Conservation (phyloP, 345 rosid genomes). For the Citrus inodora region DNA sequence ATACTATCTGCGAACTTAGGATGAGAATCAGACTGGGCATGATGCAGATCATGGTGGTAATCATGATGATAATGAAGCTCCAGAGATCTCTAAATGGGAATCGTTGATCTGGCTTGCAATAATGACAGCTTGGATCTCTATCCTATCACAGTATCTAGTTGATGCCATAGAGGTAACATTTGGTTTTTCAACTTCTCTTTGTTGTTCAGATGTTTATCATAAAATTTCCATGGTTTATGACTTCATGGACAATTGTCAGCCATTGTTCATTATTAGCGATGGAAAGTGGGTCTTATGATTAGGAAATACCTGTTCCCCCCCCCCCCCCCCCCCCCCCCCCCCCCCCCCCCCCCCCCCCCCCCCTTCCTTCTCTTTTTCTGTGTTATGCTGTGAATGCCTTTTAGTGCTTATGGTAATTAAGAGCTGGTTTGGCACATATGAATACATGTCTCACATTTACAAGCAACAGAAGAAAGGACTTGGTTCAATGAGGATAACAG, state of each 20-base stretch:
- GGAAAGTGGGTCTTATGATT: background rate
- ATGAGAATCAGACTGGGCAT: slow-evolving; percentile 6
- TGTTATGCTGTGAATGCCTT: background rate
- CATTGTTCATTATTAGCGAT: background rate
- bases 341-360: too few species aligned
- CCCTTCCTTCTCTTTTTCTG: too few species aligned
- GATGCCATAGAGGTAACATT: slow-evolving; percentile 43
- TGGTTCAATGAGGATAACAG: background rate
- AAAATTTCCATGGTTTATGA: background rate
- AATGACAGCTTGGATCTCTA: slow-evolving; percentile 42
- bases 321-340: fast-evolving
- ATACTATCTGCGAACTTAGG: slow-evolving; percentile 18
- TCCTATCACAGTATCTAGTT: slow-evolving; percentile 45
- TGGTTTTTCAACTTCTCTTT: background rate
- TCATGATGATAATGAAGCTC: slow-evolving; percentile 31
- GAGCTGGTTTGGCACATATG: background rate
- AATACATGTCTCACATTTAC: background rate
- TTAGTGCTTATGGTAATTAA: too few species aligned
- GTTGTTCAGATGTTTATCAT: background rate
- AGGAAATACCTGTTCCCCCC: too few species aligned
- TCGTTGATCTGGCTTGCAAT: slow-evolving; percentile 41
- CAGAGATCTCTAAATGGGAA: slow-evolving; percentile 45
- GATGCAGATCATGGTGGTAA: slow-evolving; percentile 9
- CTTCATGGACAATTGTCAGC: background rate
- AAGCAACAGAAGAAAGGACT: background rate